A percentile compares a stretch with the other conserved stretches of the same genome.
Evolutionary conservation across 169 alveolate species (phyloP).

Genomic region (Plasmodium gaboni): DNA sequence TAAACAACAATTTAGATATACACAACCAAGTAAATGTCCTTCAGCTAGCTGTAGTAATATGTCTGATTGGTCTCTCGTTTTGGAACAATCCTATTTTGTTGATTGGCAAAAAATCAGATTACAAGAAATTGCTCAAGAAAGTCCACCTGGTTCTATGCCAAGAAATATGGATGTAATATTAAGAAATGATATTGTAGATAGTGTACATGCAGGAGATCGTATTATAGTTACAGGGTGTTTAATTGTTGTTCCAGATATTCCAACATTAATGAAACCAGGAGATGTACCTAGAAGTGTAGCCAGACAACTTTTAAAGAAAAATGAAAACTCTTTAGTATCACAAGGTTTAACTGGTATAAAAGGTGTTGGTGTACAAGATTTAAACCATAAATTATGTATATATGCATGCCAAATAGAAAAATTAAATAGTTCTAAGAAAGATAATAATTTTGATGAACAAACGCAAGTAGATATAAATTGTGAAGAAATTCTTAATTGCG

Average conservation of each 20-base stretch:
- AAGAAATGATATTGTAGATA: conserved; percentile 95
- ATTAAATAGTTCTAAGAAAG: conserved; percentile 80
- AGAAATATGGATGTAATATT: conserved; percentile 95
- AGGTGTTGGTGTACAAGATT: conserved; percentile 95
- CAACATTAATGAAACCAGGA: conserved; percentile 96
- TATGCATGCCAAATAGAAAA: conserved; percentile 87
- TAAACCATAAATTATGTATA: conserved; percentile 94
- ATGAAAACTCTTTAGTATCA: conserved; percentile 81
- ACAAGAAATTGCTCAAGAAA: conserved; percentile 95
- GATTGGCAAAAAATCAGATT: conserved; percentile 96
- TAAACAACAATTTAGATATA: conserved; percentile 94
- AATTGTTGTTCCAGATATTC: conserved; percentile 97
- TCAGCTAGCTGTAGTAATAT: conserved; percentile 90
- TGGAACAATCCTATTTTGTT: conserved; percentile 90
- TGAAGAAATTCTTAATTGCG: conserved; percentile 82
- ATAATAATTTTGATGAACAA: conserved; percentile 72
- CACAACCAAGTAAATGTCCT: conserved; percentile 87
- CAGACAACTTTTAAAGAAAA: conserved; percentile 80
- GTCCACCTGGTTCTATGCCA: conserved; percentile 98
- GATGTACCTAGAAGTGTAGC: conserved; percentile 89
- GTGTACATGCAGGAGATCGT: conserved; percentile 98
- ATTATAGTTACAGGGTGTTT: conserved; percentile 93
- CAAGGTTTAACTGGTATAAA: conserved; percentile 95
- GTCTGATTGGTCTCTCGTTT: conserved; percentile 92
- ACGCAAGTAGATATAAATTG: conserved; percentile 79